Base-by-base conservation (phyloP, 106 monocot species). In the Phalaenopsis aphrodite region DNA sequence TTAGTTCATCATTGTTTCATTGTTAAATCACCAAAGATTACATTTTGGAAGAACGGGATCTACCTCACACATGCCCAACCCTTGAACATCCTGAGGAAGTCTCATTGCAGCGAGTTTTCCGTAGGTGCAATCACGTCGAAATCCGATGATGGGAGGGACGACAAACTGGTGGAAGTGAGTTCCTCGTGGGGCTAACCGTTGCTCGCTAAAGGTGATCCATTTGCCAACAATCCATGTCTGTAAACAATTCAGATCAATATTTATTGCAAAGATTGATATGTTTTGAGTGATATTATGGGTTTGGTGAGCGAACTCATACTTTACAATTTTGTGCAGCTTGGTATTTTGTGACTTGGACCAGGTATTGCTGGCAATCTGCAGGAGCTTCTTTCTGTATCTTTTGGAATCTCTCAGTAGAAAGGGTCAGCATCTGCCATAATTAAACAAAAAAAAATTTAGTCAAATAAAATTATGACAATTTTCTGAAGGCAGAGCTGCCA, bases 121-220 rank as follows among this genome's bases (percentile, higher is more conserved):
- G 45, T 94, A 99, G 61, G 92, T 93, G 89, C 98, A 99, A 77
- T 99, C 98, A 0, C 91, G 75, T 16, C 94, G 79, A 84, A 99
- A 99, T 11, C 85, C 83, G 72, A 93, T 83, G 82, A 94, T 92
- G 0, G 98, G 94, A 0, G 98, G 98, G 17, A 99, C 98, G 8
- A 94, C 98, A 49, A 99, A 99, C 82, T 99, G 94, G 83, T 99
- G 94, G 86, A 99, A 99, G 75, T 99, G 92, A 2, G 98, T 99
- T 42, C 98, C 98, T 1, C 86, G 76, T 1, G 98, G 94, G 0
- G 98, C 98, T 90, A 94, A 94, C n/a, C 87, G 72, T 78, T 99
- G 98, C 81, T 99, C 98, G 21, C 77, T 81, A 8, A 83, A 89
- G 2, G 86, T 79, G 8, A 99, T 75, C 98, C 98, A 99, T 78